Conservation (phyloP, 495 filamentous ascomycete species). For the Penicillium maclennaniae region DNA sequence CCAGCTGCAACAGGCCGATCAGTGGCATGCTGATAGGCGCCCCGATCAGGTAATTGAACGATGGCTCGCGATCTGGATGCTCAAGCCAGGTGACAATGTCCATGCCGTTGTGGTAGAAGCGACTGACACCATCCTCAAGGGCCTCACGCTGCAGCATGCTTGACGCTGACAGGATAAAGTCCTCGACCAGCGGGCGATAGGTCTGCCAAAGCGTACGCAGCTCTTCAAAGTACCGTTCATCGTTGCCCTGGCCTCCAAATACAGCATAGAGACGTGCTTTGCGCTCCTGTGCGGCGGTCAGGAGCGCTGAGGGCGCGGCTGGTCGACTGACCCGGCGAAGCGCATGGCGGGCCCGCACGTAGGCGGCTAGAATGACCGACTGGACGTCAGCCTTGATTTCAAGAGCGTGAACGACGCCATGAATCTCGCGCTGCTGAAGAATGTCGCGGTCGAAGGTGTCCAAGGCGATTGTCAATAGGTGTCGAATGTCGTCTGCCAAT, state of each 20-base stretch:
- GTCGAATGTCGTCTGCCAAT: conserved; percentile 6
- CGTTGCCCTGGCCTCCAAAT: conserved; percentile 96
- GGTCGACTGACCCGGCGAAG: too few species aligned
- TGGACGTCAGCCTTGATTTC: conserved; percentile 10
- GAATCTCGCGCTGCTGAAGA: conserved; percentile 6
- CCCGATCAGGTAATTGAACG: conserved; percentile 92
- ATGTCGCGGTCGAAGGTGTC: conserved; percentile 4
- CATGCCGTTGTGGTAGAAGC: conserved; percentile 94
- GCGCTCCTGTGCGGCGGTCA: too few species aligned
- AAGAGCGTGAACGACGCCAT: conserved; percentile 3
- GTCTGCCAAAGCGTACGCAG: conserved; percentile 84
- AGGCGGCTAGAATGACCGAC: conserved; percentile 16
- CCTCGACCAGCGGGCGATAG: conserved; percentile 84
- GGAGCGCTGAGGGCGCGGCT: too few species aligned
- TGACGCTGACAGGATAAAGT: conserved; percentile 73
- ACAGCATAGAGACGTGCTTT: conserved; percentile 95
- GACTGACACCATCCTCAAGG: conserved; percentile 81
- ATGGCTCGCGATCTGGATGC: conserved; percentile 80
- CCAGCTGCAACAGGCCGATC: conserved; percentile 90
- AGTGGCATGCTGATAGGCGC: conserved; percentile 95
- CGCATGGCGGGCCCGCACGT: conserved; percentile 8
- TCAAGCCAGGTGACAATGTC: conserved; percentile 92
- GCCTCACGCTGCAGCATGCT: conserved; percentile 78
- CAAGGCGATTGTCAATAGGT: too few species aligned
- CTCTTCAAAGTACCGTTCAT: conserved; percentile 98